Evolutionary conservation across 176 grass and related monocot species (phyloP), one percentile per base, ranked within the genome.

Genomic region (Cenchrus purpureus): DNA sequence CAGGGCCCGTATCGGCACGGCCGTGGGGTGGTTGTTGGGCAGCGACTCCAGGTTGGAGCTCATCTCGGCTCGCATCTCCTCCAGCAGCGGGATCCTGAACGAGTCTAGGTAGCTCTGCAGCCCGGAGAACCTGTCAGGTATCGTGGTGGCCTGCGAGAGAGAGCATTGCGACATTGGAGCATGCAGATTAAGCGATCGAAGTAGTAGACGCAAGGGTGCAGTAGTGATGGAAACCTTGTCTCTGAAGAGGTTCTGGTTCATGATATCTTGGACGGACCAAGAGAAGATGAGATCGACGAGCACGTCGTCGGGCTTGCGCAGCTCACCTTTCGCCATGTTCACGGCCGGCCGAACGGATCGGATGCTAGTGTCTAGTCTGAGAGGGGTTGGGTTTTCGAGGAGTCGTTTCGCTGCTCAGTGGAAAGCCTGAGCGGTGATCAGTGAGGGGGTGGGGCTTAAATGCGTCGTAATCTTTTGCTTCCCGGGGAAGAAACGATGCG

Each of bases 41-140:
- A 81, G 78, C 8, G 71, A 34, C 15, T 89, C 80, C 62, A 95
- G 60, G 76, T n/a, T 68, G 0, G 90, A 90, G 79, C 65, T 83
- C 79, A 95, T 83, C 60, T 95, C 93, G 0, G 83, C 86, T 0
- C 90, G 90, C 1, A 92, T 82, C 79, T 95, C 88, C 70, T 95
- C 90, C 48, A 95, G 45, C 63, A 89, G 44, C 55, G 90, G 93
- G 1, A 17, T 25, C 51, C 59, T 68, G 80, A 95, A 95, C 1
- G 85, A 62, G 12, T 78, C 65, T 51, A 95, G 77, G 48, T 95
- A 95, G 29, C 75, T 61, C 45, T 88, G 58, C 17, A 82, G 12
- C 3, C 60, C 86, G 43, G 29, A 56, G 82, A 92, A 92, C 6
- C 61, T 86, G 45, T 65, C 67, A 3, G 88, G 86, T 25, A 95